Evolutionary conservation across 176 grass and related monocot genomes (phyloP).

Genomic region (Ensete ventricosum): DNA sequence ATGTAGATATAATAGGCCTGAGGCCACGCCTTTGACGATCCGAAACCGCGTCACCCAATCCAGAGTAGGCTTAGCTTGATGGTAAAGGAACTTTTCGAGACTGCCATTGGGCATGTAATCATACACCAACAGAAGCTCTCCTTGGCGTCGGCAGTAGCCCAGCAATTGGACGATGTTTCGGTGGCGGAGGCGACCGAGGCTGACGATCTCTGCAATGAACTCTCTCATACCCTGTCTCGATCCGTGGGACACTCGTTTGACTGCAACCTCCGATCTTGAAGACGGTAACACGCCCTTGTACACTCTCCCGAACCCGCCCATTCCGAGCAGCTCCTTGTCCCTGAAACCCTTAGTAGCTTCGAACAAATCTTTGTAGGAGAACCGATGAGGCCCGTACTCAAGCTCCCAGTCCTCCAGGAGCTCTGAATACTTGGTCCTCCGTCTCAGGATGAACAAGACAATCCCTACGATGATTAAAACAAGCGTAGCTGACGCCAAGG

Average conservation of each 20-base stretch:
- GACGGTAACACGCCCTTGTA: too few relatives aligned
- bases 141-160: constrained; percentile 22
- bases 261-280: too few relatives aligned
- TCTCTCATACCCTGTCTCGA: too few relatives aligned
- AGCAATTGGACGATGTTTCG: constrained; percentile 16
- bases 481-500: not conserved
- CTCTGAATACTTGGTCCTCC: not conserved
- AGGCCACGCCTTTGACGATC: constrained; percentile 37
- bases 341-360: too few relatives aligned
- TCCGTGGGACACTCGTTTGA: too few relatives aligned
- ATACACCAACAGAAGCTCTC: constrained; percentile 32
- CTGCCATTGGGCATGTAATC: constrained; percentile 46
- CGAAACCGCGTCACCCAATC: constrained; percentile 25
- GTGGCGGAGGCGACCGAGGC: too few relatives aligned
- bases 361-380: constrained; percentile 3
- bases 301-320: too few relatives aligned
- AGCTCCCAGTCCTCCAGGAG: not conserved
- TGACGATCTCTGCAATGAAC: too few relatives aligned
- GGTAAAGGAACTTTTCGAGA: constrained; percentile 24
- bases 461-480: not conserved
- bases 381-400: not conserved
- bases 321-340: too few relatives aligned
- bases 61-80: not conserved
- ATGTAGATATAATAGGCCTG: constrained; percentile 31
- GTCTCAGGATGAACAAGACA: not conserved